Percentiles rank a stretch among this genome's conserved stretches.
Conservation (phyloP, 108 stramenopile genomes). For the Cylindrotheca closterium region DNA sequence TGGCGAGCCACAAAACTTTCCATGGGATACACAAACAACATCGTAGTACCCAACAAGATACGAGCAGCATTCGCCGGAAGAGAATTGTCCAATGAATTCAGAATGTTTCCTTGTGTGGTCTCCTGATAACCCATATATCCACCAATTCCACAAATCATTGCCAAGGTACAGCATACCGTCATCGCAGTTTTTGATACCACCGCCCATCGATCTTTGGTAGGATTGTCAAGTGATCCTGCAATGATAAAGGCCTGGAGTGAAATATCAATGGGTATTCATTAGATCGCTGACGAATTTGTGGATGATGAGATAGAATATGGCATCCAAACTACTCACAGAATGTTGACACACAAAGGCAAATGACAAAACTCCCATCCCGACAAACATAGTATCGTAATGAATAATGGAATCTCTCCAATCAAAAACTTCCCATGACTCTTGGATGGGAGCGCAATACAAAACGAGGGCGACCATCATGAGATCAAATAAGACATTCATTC, state of each 20-base stretch:
- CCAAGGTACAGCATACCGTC: slow-evolving; percentile 42
- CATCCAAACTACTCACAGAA: not conserved
- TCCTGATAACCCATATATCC: slow-evolving; percentile 71
- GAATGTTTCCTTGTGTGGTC: slow-evolving; percentile 64
- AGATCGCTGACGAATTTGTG: not conserved
- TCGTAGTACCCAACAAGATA: slow-evolving; percentile 57
- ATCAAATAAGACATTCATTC: slow-evolving; percentile 66
- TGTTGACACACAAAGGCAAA: slow-evolving; percentile 89
- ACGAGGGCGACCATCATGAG: slow-evolving; percentile 58
- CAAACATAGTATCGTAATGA: slow-evolving; percentile 62
- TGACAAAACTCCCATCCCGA: slow-evolving; percentile 74
- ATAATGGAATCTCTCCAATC: slow-evolving; percentile 29
- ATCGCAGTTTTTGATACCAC: slow-evolving; percentile 54
- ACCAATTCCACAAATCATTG: slow-evolving; percentile 47
- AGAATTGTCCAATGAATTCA: slow-evolving; percentile 54
- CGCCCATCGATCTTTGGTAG: slow-evolving; percentile 74
- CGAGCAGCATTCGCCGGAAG: slow-evolving; percentile 50
- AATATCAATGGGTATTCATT: not conserved
- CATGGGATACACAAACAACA: slow-evolving; percentile 86
- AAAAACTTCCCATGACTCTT: slow-evolving; percentile 24
- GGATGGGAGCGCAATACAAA: slow-evolving; percentile 22
- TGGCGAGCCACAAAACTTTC: slow-evolving; percentile 83
- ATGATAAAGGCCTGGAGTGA: slow-evolving; percentile 81
- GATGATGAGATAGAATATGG: not conserved
- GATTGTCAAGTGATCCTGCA: slow-evolving; percentile 69